Evolutionary conservation across 2,329 filamentous ascomycete species (phyloP).

Genomic region (Diaporthe capsici): DNA sequence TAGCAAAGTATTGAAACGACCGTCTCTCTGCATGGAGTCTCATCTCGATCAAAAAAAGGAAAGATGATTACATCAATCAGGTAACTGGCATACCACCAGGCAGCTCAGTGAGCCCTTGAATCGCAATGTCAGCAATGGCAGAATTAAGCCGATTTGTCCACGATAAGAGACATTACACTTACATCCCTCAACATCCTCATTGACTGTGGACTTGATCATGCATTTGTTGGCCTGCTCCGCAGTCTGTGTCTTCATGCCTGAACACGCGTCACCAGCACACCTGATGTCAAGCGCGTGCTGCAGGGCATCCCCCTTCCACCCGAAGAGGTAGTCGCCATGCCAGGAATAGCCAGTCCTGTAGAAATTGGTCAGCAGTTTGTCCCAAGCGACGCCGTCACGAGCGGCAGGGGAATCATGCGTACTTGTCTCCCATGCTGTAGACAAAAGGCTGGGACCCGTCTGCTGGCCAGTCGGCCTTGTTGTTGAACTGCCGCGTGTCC

Average conservation of each 20-base stretch:
- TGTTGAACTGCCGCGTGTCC: slow-evolving; percentile 55
- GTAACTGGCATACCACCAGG: neutral
- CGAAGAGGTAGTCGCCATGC: slow-evolving; percentile 58
- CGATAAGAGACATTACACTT: slow-evolving; percentile 20
- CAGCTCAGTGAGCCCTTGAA: neutral
- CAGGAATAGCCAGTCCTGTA: slow-evolving; percentile 53
- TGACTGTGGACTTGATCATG: slow-evolving; percentile 47
- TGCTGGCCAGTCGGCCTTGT: slow-evolving; percentile 51
- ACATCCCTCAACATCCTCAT: slow-evolving; percentile 53
- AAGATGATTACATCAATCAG: neutral
- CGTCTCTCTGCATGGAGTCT: neutral
- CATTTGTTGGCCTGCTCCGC: slow-evolving; percentile 51
- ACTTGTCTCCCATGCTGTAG: slow-evolving; percentile 49
- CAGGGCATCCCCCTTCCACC: slow-evolving; percentile 57
- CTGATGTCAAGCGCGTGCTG: slow-evolving; percentile 53
- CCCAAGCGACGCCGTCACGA: accelerated
- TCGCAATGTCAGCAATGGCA: neutral
- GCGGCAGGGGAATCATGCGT: accelerated
- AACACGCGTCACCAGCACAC: slow-evolving; percentile 53
- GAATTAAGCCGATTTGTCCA: neutral
- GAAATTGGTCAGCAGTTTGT: accelerated
- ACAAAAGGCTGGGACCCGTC: slow-evolving; percentile 50
- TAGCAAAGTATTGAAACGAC: neutral
- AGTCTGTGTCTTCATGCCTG: slow-evolving; percentile 47
- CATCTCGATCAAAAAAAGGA: neutral